These are phyloP conservation scores for Delphinella strobiligena DNA, from an alignment of 2,329 filamentous ascomycete genomes.

Conservation along the genomic window DNA sequence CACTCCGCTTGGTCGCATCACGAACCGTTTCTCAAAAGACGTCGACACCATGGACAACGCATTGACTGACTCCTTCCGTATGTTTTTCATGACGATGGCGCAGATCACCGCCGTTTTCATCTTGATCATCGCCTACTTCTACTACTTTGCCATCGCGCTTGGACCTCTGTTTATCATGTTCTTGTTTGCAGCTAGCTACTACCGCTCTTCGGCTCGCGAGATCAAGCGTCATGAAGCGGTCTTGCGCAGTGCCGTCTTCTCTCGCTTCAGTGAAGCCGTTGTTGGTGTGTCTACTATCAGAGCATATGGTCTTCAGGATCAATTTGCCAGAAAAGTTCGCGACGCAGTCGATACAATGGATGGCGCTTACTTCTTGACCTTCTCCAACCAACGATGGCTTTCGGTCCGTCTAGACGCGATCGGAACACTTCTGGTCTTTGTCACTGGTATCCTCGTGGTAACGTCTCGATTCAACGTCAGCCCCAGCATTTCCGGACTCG, in stretches of 20 bases:
- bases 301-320: slow-evolving; percentile 70
- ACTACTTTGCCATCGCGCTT: slow-evolving; percentile 68
- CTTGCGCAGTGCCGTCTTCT: slow-evolving; percentile 76
- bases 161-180: slow-evolving; percentile 64
- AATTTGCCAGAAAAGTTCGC: slow-evolving; percentile 60
- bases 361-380: slow-evolving; percentile 86
- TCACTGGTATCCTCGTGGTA: slow-evolving; percentile 78
- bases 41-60: slow-evolving; percentile 96
- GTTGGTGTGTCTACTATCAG: slow-evolving; percentile 74
- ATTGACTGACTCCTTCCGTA: slow-evolving; percentile 76
- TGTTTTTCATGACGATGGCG: slow-evolving; percentile 77
- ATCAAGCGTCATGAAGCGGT: slow-evolving; percentile 90
- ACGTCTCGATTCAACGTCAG: slow-evolving; percentile 78
- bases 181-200: slow-evolving; percentile 73
- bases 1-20: slow-evolving; percentile 86
- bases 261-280: slow-evolving; percentile 82
- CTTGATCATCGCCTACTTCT: slow-evolving; percentile 88
- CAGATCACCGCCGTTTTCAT: slow-evolving; percentile 76
- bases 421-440: slow-evolving; percentile 74
- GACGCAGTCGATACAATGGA: slow-evolving; percentile 82
- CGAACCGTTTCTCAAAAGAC: slow-evolving; percentile 90
- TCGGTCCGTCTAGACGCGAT: slow-evolving; percentile 75
- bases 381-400: slow-evolving; percentile 90
- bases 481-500: slow-evolving; percentile 75
- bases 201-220: slow-evolving; percentile 80